Evolutionary conservation across 192 early-diverging fungal genomes (phyloP).

Genomic region (Rhizophagus clarus): DNA sequence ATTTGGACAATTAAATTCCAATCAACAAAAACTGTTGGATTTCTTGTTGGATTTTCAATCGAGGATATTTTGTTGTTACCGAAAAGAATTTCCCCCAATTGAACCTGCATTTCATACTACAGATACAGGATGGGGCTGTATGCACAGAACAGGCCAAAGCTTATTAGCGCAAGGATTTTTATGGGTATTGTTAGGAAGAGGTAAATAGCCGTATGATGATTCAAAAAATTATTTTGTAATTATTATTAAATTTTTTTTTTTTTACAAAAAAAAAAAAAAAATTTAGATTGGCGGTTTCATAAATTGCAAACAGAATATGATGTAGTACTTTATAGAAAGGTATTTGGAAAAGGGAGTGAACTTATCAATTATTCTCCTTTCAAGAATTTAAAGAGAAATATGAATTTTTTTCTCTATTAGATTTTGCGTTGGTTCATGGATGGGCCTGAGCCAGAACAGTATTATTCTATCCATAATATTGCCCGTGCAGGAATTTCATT

Average conservation of each 20-base stretch:
- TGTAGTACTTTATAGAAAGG: slow-evolving; percentile 31
- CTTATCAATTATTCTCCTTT: too few species aligned
- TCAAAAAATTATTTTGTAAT: not conserved
- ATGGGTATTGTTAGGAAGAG: slow-evolving; percentile 41
- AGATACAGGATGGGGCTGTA: slow-evolving; percentile 51
- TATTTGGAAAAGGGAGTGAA: not conserved
- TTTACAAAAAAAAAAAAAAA: too few species aligned
- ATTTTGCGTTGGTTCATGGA: slow-evolving; percentile 47
- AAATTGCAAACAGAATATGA: slow-evolving; percentile 15
- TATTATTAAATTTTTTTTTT: not conserved
- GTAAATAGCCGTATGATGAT: slow-evolving; percentile 13
- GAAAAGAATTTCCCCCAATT: slow-evolving; percentile 46
- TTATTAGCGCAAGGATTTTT: slow-evolving; percentile 46
- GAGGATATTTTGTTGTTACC: slow-evolving; percentile 45
- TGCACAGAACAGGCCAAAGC: slow-evolving; percentile 50
- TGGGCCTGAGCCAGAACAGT: slow-evolving; percentile 43
- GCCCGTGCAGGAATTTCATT: slow-evolving; percentile 37
- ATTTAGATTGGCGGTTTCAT: slow-evolving; percentile 36
- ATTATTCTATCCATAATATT: slow-evolving; percentile 49
- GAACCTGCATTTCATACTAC: slow-evolving; percentile 45
- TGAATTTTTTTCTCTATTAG: not conserved
- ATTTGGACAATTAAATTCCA: not conserved
- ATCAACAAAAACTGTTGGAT: slow-evolving; percentile 32
- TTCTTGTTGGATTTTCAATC: slow-evolving; percentile 45
- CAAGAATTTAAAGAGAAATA: not conserved